Base-by-base conservation (phyloP, 306 rosid genomes). In the Castanea crenata region DNA sequence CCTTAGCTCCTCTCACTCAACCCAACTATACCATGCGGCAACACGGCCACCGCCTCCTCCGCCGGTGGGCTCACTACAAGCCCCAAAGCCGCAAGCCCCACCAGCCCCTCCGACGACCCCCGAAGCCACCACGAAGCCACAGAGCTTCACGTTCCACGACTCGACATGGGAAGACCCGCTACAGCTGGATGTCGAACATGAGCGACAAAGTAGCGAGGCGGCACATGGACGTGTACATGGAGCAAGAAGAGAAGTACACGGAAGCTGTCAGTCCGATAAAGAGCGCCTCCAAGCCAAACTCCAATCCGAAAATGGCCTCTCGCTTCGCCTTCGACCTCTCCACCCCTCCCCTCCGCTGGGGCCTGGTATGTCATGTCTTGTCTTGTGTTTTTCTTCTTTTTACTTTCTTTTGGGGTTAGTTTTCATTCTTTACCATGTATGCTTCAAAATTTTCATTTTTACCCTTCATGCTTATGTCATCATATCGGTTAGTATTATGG, bases 141-240 rank as follows among this genome's bases (percentile, higher is more conserved):
- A 95, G 79, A 88, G 88, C 80, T 91, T 91, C 79, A 84, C 85
- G 55, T 80, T 91, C 86, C 93, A 93, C 34, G 94, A 82, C 3
- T 55, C 81, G 34, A 85, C 91, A 51, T 93, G 97, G 99, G 97
- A 91, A 76, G 99, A 95, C 71, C 83, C 90, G 5, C n/a, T 95
- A 95, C 83, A 90, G 92, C 79, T 95, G 97, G 98, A 95, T 95
- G 97, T 90, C 97, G 35, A 83, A 76, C 68, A 80, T 95, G 55
- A 85, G 55, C 80, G 97, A 95, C 86, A 91, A 92, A 74, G 98
- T 95, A 12, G 94, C 98, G 31, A 91, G 91, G 96, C 91, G 96
- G 19, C 99, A 93, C 67, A 90, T 95, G 98, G 96, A 95, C 71
- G 90, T 95, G 71, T 95, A 87, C 85, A 95, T 93, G 94, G 99